Evolutionary conservation across 2,329 filamentous ascomycete genomes (phyloP).

Genomic region (Aspergillus tubingensis): DNA sequence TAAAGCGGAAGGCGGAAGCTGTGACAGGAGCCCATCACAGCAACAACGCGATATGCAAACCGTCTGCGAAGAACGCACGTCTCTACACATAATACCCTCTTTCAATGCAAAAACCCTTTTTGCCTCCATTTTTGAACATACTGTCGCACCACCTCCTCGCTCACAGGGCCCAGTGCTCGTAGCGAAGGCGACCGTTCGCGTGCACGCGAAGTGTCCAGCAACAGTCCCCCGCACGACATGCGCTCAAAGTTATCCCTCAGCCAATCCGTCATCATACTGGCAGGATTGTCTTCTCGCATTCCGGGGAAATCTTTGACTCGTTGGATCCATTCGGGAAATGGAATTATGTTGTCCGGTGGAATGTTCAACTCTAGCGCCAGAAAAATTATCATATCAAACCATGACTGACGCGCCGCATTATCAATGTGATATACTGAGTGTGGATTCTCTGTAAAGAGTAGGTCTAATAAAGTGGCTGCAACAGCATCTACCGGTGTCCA

Average conservation of each 20-base stretch:
- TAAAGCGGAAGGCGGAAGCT: too few species aligned
- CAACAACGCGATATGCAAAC: too few species aligned
- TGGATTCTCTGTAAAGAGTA: constrained; percentile 28
- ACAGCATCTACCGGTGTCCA: constrained; percentile 53
- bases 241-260: constrained; percentile 37
- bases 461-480: constrained; percentile 37
- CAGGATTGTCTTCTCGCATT: constrained; percentile 32
- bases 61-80: too few species aligned
- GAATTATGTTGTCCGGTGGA: constrained; percentile 32
- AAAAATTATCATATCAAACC: constrained; percentile 39
- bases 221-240: constrained; percentile 51
- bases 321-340: constrained; percentile 46
- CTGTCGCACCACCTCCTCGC: constrained; percentile 10
- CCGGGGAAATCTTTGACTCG: constrained; percentile 33
- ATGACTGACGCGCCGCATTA: constrained; percentile 47
- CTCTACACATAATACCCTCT: background rate
- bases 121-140: constrained; percentile 18
- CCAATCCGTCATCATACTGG: constrained; percentile 32
- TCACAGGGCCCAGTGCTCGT: constrained; percentile 7
- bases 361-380: constrained; percentile 40
- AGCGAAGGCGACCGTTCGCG: constrained; percentile 38
- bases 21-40: too few species aligned
- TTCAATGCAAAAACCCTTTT: background rate
- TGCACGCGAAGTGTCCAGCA: constrained; percentile 41
- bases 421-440: constrained; percentile 50